Base-by-base conservation (phyloP, 345 rosid species). In the Cardamine chenopodiifolia region DNA sequence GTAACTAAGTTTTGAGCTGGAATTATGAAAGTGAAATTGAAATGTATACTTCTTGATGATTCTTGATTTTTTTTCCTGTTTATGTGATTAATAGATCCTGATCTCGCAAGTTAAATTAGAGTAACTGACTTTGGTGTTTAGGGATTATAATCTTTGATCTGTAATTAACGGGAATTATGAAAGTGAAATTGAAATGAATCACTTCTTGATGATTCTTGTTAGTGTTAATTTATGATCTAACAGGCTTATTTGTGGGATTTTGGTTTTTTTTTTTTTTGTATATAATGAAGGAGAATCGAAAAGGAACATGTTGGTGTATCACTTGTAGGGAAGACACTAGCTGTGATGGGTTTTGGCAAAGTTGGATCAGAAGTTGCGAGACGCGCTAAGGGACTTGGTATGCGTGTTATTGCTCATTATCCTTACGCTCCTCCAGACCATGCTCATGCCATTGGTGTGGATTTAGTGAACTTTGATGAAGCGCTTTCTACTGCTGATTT, bases 371-470 rank as follows among this genome's bases (percentile, higher is more conserved):
- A 90, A 79, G 96, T 88, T 45, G 92, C 93, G 20, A 72, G 93
- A 8, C 89, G 93, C 20, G 93, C 93, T 28, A 90, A 87, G 75
- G 96, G 96, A n/a, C 96, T 90, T 25, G 96, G 96, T 26, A 87
- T 88, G 96, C 93, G 88, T 69, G 93, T 88, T 23, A 81, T 90
- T 70, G 84, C 93, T 26, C 89, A 88, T 45, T 93, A 90, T 84
- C 96, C 96, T 6, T 90, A 90, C 23, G 92, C 96, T 1, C 85
- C 89, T 1, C 89, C 93, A 5, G 96, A 90, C 32, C 89, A 92
- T 47, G 96, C 96, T 8, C 93, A 87, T 28, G 92, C 93, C 4
- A 69, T 88, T 50, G 94, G 93, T 45, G 96, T 87, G 15, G 92
- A 87, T 13, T 80, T 90, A 47, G 92, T 90, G 63, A 77, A 86